Conservation (phyloP, 495 filamentous ascomycete species). For the Podospora anserina region DNA sequence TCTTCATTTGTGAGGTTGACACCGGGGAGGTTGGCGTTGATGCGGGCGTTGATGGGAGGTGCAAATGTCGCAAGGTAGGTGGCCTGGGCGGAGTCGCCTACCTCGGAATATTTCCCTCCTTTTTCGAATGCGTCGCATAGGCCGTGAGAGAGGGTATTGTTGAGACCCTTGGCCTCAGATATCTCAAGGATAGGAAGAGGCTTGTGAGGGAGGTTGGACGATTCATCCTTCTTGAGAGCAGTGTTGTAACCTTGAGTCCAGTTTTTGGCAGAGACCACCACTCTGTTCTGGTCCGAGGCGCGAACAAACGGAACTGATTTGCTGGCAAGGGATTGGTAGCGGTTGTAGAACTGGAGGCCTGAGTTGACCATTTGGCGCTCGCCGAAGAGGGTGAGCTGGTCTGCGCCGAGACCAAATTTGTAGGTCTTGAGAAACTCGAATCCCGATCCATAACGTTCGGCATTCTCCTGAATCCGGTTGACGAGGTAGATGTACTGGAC, state of each 20-base stretch:
- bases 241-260: constrained; percentile 69
- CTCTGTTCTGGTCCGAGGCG: constrained; percentile 64
- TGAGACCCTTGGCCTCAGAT: constrained; percentile 42
- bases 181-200: constrained; percentile 65
- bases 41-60: constrained; percentile 56
- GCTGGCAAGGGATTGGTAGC: constrained; percentile 58
- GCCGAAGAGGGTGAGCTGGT: constrained; percentile 71
- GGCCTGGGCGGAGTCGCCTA: constrained; percentile 48
- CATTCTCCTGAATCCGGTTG: constrained; percentile 56
- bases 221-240: constrained; percentile 48
- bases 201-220: constrained; percentile 48
- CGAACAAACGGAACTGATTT: constrained; percentile 65
- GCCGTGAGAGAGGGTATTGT: constrained; percentile 75
- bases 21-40: constrained; percentile 61
- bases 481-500: constrained; percentile 55
- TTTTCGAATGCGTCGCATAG: constrained; percentile 63
- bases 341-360: constrained; percentile 67
- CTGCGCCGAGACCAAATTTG: constrained; percentile 67
- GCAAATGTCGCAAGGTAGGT: constrained; percentile 57
- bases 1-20: constrained; percentile 54
- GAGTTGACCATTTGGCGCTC: constrained; percentile 71
- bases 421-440: constrained; percentile 66
- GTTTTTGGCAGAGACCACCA: constrained; percentile 67
- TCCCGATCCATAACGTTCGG: constrained; percentile 52
- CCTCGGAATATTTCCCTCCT: constrained; percentile 38